phyloP scores from a whole-genome alignment of 2,329 filamentous ascomycete species.

The Apiospora aurea region DNA sequence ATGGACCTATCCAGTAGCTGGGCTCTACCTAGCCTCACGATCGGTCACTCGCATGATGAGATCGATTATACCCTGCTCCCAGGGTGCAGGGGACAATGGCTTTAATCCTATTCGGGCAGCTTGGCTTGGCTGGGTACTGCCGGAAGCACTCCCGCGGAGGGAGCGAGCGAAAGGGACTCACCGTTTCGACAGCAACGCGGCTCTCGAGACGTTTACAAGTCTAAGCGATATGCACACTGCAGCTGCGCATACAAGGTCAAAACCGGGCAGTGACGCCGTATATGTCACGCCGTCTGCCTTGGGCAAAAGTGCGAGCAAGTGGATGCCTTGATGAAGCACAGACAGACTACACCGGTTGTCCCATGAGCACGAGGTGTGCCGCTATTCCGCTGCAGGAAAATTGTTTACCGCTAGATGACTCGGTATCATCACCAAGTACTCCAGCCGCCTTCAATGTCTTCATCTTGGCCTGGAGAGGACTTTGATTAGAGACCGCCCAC shows the following conservation, averaged over 20 bases:
- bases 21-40: neutral
- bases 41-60: slow-evolving; percentile 9
- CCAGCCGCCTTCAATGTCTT: slow-evolving; percentile 6
- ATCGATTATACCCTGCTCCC: neutral
- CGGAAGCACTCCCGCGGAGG: slow-evolving; percentile 12
- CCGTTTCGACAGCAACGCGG: slow-evolving; percentile 2
- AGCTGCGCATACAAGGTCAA: neutral
- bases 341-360: neutral
- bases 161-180: neutral
- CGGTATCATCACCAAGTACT: neutral
- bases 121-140: neutral
- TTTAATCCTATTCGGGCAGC: neutral
- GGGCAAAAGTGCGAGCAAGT: neutral
- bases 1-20: neutral
- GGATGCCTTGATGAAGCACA: neutral
- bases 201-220: neutral
- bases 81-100: neutral
- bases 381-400: neutral
- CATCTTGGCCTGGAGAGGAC: neutral
- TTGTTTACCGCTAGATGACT: neutral
- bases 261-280: neutral
- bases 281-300: neutral
- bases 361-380: neutral
- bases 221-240: neutral
- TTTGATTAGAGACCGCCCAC: neutral